These are phyloP conservation scores for Serendipita sp. DNA, from an alignment of 768 basidiomycete species.

Conservation along the genomic window DNA sequence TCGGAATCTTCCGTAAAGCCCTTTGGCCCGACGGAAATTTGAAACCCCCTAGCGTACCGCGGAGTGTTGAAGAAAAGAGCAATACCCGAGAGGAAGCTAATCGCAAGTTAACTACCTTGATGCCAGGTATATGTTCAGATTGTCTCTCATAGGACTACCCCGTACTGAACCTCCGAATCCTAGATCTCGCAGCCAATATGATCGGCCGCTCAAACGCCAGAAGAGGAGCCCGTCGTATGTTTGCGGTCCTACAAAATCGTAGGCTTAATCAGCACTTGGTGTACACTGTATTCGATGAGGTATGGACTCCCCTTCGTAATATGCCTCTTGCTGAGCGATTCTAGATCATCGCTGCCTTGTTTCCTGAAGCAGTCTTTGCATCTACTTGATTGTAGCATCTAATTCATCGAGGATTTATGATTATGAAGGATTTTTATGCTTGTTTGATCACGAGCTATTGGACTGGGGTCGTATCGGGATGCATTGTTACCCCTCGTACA, in stretches of 20 bases:
- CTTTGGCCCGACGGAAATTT: constrained; percentile 80
- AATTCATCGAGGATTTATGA: not conserved
- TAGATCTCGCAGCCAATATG: constrained; percentile 93
- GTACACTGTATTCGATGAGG: constrained; percentile 83
- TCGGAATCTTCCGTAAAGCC: constrained; percentile 50
- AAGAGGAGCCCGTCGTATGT: constrained; percentile 79
- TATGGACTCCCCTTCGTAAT: constrained; percentile 17
- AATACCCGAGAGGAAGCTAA: constrained; percentile 76
- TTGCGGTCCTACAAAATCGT: constrained; percentile 84
- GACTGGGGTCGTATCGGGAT: too few relatives aligned
- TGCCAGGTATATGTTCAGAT: constrained; percentile 49
- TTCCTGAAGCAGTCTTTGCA: constrained; percentile 30
- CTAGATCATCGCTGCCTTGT: constrained; percentile 43
- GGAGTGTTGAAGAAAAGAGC: constrained; percentile 65
- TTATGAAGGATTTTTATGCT: too few relatives aligned
- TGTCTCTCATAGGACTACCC: not conserved
- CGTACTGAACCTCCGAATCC: not conserved
- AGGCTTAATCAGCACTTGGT: constrained; percentile 89
- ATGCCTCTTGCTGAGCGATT: not conserved
- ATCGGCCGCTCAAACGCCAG: constrained; percentile 94
- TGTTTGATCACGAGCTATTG: too few relatives aligned
- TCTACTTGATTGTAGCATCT: not conserved
- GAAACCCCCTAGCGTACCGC: constrained; percentile 39
- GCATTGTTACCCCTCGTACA: not conserved
- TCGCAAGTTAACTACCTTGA: constrained; percentile 72